Evolutionary conservation across 2,329 filamentous ascomycete genomes (phyloP).

Genomic region (Arthrobotrys sinensis): DNA sequence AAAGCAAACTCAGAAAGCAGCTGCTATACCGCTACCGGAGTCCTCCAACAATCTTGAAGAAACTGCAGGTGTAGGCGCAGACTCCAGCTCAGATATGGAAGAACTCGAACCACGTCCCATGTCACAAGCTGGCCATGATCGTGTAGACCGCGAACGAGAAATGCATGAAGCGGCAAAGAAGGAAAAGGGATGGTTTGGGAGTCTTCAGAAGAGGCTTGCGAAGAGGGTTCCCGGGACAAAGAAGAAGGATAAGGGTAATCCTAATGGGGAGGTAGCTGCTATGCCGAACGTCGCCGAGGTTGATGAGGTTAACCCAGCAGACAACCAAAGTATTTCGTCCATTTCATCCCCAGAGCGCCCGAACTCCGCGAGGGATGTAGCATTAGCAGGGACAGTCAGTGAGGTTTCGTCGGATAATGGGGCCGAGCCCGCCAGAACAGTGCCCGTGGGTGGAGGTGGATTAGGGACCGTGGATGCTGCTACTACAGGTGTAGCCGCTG

Average conservation of each 20-base stretch:
- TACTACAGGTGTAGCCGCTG: not conserved
- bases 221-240: conserved; percentile 35
- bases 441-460: conserved; percentile 6
- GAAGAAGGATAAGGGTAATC: conserved; percentile 5
- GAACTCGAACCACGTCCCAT: conserved; percentile 56
- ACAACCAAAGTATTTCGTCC: conserved; percentile 37
- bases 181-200: conserved; percentile 53
- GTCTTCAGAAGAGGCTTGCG: conserved; percentile 41
- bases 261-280: not conserved
- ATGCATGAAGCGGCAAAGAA: conserved; percentile 52
- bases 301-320: conserved; percentile 24
- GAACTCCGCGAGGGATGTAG: conserved; percentile 37
- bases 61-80: conserved; percentile 13
- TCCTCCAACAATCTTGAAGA: conserved; percentile 2
- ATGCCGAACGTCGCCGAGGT: conserved; percentile 6
- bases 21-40: conserved; percentile 6
- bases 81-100: conserved; percentile 45
- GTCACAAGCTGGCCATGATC: conserved; percentile 47
- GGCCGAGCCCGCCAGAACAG: conserved; percentile 5
- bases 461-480: not conserved
- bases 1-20: conserved; percentile 21
- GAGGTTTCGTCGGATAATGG: conserved; percentile 35
- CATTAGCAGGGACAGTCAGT: conserved; percentile 32
- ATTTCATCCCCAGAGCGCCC: conserved; percentile 43
- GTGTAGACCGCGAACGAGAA: conserved; percentile 45